Evolutionary conservation across 805 yeast species (phyloP).

Genomic region (Spathaspora girioi): DNA sequence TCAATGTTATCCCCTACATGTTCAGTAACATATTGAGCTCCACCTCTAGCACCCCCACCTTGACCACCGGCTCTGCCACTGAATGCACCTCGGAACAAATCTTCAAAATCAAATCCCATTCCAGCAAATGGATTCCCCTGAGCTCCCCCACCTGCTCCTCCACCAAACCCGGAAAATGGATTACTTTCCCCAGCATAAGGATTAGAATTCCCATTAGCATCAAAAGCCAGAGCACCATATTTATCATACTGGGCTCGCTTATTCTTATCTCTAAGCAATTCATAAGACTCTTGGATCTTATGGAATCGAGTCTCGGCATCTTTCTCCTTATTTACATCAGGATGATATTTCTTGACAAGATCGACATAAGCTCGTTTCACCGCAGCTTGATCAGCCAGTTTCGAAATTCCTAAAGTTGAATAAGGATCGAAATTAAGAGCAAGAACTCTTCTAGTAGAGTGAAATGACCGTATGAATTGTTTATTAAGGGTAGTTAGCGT

Average conservation of each 20-base stretch:
- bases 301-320: constrained; percentile 89
- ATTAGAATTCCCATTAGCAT: constrained; percentile 50
- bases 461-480: constrained; percentile 31
- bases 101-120: constrained; percentile 46
- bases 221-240: constrained; percentile 85
- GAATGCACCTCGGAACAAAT: constrained; percentile 48
- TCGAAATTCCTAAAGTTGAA: constrained; percentile 71
- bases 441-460: constrained; percentile 26
- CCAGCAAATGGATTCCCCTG: constrained; percentile 48
- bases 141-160: constrained; percentile 13
- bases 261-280: constrained; percentile 77
- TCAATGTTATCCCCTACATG: constrained; percentile 89
- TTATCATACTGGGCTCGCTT: constrained; percentile 90
- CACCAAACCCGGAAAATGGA: constrained; percentile 37
- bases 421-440: constrained; percentile 69
- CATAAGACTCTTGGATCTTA: constrained; percentile 91
- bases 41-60: constrained; percentile 30
- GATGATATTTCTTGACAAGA: constrained; percentile 91
- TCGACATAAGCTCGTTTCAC: constrained; percentile 94
- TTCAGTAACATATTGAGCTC: constrained; percentile 60
- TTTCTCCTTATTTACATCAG: constrained; percentile 90
- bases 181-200: constrained; percentile 46
- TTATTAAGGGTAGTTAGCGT: background rate
- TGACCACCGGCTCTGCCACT: constrained; percentile 32
- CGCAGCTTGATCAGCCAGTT: constrained; percentile 68